Evolutionary conservation across 2,329 filamentous ascomycete species (phyloP).

Genomic region (Paraphaeosphaeria sporulosa): DNA sequence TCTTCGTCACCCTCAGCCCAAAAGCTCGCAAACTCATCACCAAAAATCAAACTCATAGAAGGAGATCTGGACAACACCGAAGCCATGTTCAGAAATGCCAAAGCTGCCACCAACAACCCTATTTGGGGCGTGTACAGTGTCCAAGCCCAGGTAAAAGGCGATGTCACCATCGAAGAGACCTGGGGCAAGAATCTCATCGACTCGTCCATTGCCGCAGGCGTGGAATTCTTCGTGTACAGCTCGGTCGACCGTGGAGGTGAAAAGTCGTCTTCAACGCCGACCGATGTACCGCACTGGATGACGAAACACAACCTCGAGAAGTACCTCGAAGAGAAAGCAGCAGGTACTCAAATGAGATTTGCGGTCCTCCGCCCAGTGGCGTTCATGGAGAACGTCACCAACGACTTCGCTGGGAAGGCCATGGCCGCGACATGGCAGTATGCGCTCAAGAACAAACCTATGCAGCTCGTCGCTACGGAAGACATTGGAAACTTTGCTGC

Average conservation of each 20-base stretch:
- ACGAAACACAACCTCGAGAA: conserved; percentile 67
- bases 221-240: conserved; percentile 47
- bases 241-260: conserved; percentile 46
- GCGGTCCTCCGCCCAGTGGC: conserved; percentile 65
- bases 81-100: conserved; percentile 57
- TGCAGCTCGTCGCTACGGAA: conserved; percentile 42
- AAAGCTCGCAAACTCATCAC: conserved; percentile 51
- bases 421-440: conserved; percentile 22
- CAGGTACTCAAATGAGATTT: conserved; percentile 58
- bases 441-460: conserved; percentile 30
- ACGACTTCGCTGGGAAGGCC: conserved; percentile 42
- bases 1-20: conserved; percentile 56
- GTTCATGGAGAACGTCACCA: conserved; percentile 65
- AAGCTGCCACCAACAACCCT: conserved; percentile 30
- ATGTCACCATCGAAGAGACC: conserved; percentile 32
- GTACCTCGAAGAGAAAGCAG: conserved; percentile 56
- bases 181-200: conserved; percentile 47
- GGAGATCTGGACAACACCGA: conserved; percentile 61
- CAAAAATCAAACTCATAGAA: conserved; percentile 60
- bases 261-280: conserved; percentile 58
- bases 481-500: conserved; percentile 61
- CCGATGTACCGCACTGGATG: conserved; percentile 65
- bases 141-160: conserved; percentile 43
- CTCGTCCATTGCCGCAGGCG: conserved; percentile 31
- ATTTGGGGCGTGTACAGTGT: conserved; percentile 42